A percentile compares a stretch with the other conserved stretches of the same genome.
Conservation (phyloP, 2,329 filamentous ascomycete genomes). For the Talaromyces sp. region DNA sequence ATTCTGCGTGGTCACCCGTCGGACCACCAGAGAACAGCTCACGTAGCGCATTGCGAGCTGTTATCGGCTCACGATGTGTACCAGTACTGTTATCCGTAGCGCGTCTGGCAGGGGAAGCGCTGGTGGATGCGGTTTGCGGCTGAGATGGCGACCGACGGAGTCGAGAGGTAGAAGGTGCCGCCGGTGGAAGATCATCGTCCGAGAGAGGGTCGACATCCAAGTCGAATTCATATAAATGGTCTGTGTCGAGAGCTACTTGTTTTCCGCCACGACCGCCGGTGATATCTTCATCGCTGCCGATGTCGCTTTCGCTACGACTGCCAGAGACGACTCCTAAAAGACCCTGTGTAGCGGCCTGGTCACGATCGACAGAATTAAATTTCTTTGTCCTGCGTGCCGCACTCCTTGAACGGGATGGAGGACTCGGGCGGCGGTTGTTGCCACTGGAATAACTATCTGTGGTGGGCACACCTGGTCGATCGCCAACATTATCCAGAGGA, state of each 20-base stretch:
- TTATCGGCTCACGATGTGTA: constrained; percentile 47
- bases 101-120: constrained; percentile 31
- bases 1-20: constrained; percentile 79
- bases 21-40: constrained; percentile 69
- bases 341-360: constrained; percentile 46
- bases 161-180: constrained; percentile 40
- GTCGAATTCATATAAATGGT: constrained; percentile 35
- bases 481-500: constrained; percentile 48
- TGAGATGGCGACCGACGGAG: constrained; percentile 38
- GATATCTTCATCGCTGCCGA: constrained; percentile 50
- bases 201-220: constrained; percentile 40
- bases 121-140: constrained; percentile 26
- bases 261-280: constrained; percentile 39
- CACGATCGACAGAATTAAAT: constrained; percentile 42
- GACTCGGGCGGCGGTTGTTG: constrained; percentile 52
- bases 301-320: constrained; percentile 44
- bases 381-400: constrained; percentile 52
- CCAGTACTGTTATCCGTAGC: constrained; percentile 18
- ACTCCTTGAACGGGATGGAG: constrained; percentile 32
- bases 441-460: constrained; percentile 55
- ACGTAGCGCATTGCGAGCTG: constrained; percentile 70
- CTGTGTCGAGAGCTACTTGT: constrained; percentile 28
- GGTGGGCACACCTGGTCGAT: constrained; percentile 31
- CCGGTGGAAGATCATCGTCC: constrained; percentile 60
- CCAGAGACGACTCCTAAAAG: constrained; percentile 43